phyloP scores from a whole-genome alignment of 2,329 filamentous ascomycete species.

The Cladosporium colombiae region DNA sequence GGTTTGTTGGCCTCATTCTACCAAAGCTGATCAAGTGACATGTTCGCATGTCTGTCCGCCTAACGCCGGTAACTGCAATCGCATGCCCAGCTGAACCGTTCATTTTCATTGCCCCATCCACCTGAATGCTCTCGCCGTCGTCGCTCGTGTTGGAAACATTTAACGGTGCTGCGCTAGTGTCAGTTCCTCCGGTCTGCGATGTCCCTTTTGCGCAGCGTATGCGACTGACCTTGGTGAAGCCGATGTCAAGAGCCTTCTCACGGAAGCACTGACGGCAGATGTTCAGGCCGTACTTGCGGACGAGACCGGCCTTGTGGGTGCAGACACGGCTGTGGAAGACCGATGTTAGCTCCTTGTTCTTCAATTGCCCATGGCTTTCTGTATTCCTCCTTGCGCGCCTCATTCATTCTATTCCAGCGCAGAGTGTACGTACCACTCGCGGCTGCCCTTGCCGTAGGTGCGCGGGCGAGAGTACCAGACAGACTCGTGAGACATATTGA shows the following conservation, averaged over 20 bases:
- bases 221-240: conserved; percentile 63
- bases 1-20: conserved; percentile 20
- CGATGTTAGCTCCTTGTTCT: conserved; percentile 33
- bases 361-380: conserved; percentile 18
- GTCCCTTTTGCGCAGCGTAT: not conserved
- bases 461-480: conserved; percentile 99
- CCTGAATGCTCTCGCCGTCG: conserved; percentile 21
- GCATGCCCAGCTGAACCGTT: conserved; percentile 18
- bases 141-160: conserved; percentile 25
- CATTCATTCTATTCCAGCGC: conserved; percentile 5
- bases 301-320: conserved; percentile 97
- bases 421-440: conserved; percentile 73
- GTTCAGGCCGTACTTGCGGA: conserved; percentile 99
- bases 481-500: conserved; percentile 85
- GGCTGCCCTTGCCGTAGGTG: conserved; percentile 94
- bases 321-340: conserved; percentile 65
- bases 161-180: conserved; percentile 36
- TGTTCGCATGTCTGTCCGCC: conserved; percentile 18
- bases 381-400: conserved; percentile 18
- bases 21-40: conserved; percentile 21
- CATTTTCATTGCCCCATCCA: conserved; percentile 19
- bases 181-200: not conserved
- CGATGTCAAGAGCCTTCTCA: conserved; percentile 68
- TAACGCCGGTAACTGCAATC: conserved; percentile 21
- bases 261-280: conserved; percentile 73